phyloP scores from a whole-genome alignment of 169 alveolate genomes.

The Eimeria acervulina region DNA sequence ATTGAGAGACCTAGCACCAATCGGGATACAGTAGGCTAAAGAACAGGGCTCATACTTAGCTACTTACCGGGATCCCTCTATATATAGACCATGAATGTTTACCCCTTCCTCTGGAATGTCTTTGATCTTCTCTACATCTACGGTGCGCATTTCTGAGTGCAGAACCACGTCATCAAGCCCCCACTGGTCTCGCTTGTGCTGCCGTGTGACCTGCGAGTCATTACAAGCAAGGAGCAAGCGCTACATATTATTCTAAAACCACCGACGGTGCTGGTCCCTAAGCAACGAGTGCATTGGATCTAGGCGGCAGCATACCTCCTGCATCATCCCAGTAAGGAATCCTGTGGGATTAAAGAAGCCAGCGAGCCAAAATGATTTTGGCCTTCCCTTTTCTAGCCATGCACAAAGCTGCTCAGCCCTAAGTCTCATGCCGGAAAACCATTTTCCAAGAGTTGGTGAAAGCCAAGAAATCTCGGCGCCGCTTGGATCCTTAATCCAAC shows the following conservation, averaged over 20 bases:
- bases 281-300: not conserved
- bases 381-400: conserved; percentile 96
- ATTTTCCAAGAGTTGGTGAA: conserved; percentile 95
- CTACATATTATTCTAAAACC: too few species aligned
- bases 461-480: conserved; percentile 99
- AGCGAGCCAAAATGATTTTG: conserved; percentile 95
- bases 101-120: conserved; percentile 94
- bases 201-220: conserved; percentile 90
- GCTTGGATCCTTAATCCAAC: conserved; percentile 98
- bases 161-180: conserved; percentile 97
- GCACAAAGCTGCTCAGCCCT: conserved; percentile 95
- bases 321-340: conserved; percentile 97
- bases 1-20: not conserved
- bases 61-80: conserved; percentile 95
- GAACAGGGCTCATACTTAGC: not conserved
- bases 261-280: not conserved
- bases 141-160: conserved; percentile 90
- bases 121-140: conserved; percentile 88
- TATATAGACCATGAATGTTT: conserved; percentile 95
- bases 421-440: conserved; percentile 96
- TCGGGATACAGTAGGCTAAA: not conserved
- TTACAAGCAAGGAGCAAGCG: not conserved
- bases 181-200: conserved; percentile 95
- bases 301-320: conserved; percentile 90
- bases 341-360: conserved; percentile 96